Evolutionary conservation across 2,329 filamentous ascomycete genomes (phyloP).

Genomic region (Monilinia vaccinii-corymbosi): DNA sequence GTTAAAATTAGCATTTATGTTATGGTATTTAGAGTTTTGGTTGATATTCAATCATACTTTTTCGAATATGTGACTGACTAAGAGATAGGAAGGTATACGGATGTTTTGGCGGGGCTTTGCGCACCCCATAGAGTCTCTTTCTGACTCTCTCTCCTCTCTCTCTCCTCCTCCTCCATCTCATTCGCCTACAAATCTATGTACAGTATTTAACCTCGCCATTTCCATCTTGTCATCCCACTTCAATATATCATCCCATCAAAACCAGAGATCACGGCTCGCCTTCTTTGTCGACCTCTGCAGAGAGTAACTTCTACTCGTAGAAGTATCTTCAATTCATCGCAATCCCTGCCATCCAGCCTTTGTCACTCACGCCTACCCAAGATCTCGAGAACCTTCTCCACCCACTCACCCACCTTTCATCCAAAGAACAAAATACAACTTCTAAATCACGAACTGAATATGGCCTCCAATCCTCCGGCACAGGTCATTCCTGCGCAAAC

Average conservation of each 20-base stretch:
- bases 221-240: background rate
- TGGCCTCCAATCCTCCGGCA: slow-evolving; percentile 13
- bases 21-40: no score
- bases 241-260: background rate
- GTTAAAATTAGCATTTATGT: no score
- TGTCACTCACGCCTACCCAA: background rate
- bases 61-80: no score
- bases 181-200: no score
- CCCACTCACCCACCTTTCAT: background rate
- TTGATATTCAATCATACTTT: no score
- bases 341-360: slow-evolving; percentile 7
- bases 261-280: background rate
- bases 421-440: background rate
- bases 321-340: slow-evolving; percentile 6
- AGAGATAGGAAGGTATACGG: no score
- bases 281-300: background rate
- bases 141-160: background rate
- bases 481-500: slow-evolving; percentile 19
- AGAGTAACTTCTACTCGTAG: background rate
- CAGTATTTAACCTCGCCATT: background rate
- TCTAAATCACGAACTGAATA: background rate
- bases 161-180: no score
- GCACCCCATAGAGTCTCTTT: background rate
- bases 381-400: background rate
- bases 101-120: slow-evolving; percentile 3